Percentiles rank a stretch among this genome's conserved stretches.
These are phyloP conservation scores for Garcia nutans DNA, from an alignment of 345 rosid genomes.

Conservation along the genomic window DNA sequence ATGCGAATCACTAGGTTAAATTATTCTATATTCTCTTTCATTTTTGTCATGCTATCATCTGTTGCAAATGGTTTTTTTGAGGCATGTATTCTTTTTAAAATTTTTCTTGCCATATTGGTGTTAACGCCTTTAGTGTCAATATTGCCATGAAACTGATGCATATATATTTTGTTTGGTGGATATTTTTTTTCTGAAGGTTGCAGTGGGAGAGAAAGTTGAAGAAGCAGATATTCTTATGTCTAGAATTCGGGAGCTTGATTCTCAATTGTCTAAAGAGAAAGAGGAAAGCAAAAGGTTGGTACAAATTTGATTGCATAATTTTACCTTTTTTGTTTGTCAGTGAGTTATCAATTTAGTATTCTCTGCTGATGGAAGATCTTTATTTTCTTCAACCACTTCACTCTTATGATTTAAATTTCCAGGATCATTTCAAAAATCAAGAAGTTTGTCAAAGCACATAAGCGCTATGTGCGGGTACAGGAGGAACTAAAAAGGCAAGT, in stretches of 20 bases:
- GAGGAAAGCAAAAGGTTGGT: conserved; percentile 72
- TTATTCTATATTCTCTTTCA: background rate
- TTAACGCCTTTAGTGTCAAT: background rate
- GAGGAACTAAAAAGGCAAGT: conserved; percentile 74
- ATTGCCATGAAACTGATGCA: background rate
- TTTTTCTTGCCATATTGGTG: background rate
- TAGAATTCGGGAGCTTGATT: conserved; percentile 66
- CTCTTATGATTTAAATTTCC: conserved; percentile 27
- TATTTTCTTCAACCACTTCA: conserved; percentile 19
- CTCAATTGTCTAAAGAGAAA: conserved; percentile 68
- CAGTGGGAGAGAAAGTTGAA: conserved; percentile 57
- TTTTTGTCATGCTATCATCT: background rate
- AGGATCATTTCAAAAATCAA: conserved; percentile 74
- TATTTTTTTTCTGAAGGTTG: conserved; percentile 38
- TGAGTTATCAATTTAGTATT: background rate
- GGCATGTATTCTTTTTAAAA: background rate
- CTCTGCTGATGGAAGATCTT: conserved; percentile 14
- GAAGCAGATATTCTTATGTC: conserved; percentile 69
- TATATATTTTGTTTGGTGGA: conserved; percentile 4
- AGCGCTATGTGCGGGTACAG: conserved; percentile 52
- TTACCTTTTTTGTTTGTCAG: conserved; percentile 1
- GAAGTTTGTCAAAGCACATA: conserved; percentile 72
- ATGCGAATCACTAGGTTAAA: background rate
- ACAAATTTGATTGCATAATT: background rate
- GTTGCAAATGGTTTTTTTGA: background rate